Percentiles rank a stretch among this genome's conserved stretches.
phyloP scores from a whole-genome alignment of 768 basidiomycete genomes.

The Russula sp. region DNA sequence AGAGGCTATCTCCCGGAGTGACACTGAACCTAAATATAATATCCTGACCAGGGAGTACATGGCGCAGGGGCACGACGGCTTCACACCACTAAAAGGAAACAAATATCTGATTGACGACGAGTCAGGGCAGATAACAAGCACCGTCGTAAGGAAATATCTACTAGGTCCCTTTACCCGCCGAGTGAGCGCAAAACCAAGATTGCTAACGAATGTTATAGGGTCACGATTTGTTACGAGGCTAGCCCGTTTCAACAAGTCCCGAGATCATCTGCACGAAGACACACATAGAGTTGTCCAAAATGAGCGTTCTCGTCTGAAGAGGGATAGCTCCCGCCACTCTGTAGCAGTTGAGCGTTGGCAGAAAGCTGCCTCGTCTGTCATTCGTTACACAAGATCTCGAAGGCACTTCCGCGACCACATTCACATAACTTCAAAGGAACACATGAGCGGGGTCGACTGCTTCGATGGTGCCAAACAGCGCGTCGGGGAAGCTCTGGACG shows the following conservation, averaged over 20 bases:
- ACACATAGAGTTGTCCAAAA: conserved; percentile 44
- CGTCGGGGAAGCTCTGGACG: conserved; percentile 13
- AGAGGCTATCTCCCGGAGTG: conserved; percentile 47
- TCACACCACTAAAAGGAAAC: conserved; percentile 55
- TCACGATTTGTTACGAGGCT: conserved; percentile 69
- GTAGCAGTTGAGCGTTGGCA: conserved; percentile 43
- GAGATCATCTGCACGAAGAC: conserved; percentile 36
- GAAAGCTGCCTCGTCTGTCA: conserved; percentile 36
- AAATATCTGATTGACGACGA: conserved; percentile 79
- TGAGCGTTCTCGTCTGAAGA: conserved; percentile 34
- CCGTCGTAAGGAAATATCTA: conserved; percentile 76
- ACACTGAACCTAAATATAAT: conserved; percentile 56
- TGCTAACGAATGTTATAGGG: conserved; percentile 37
- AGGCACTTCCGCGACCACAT: conserved; percentile 55
- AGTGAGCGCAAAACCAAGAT: background rate
- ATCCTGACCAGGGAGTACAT: conserved; percentile 86
- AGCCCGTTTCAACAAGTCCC: conserved; percentile 35
- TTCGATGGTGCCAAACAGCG: conserved; percentile 48
- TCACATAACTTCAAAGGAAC: conserved; percentile 55
- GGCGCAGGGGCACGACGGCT: conserved; percentile 83
- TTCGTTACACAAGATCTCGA: conserved; percentile 43
- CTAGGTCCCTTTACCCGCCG: conserved; percentile 45
- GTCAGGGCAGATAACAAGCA: conserved; percentile 69
- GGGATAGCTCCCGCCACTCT: conserved; percentile 23
- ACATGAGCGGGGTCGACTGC: conserved; percentile 74